Conservation (phyloP, 495 filamentous ascomycete species). For the Thozetella sp. region DNA sequence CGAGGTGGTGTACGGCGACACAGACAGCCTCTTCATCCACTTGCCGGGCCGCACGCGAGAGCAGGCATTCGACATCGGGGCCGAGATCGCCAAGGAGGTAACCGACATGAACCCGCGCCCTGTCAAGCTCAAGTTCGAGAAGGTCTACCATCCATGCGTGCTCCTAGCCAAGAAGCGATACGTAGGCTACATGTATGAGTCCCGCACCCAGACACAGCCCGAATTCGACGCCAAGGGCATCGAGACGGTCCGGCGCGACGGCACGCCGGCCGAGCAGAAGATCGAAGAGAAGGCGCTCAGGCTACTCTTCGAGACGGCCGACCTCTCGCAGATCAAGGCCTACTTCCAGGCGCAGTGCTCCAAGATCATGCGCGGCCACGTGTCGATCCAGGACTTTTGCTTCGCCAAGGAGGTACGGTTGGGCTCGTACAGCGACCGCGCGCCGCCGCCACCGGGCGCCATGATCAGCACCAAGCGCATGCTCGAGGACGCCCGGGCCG, state of each 20-base stretch:
- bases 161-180: slow-evolving; percentile 97
- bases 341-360: slow-evolving; percentile 91
- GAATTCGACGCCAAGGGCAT: slow-evolving; percentile 98
- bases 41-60: slow-evolving; percentile 84
- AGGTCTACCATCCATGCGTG: slow-evolving; percentile 94
- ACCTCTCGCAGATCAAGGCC: slow-evolving; percentile 84
- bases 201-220: slow-evolving; percentile 72
- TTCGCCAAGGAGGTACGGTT: slow-evolving; percentile 91
- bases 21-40: slow-evolving; percentile 93
- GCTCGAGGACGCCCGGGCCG: slow-evolving; percentile 79
- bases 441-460: slow-evolving; percentile 81
- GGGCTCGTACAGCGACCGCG: slow-evolving; percentile 79
- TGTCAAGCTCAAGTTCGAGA: slow-evolving; percentile 97
- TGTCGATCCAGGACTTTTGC: slow-evolving; percentile 94
- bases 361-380: slow-evolving; percentile 88
- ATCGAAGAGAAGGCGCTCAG: slow-evolving; percentile 91
- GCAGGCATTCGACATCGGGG: slow-evolving; percentile 89
- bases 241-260: slow-evolving; percentile 93
- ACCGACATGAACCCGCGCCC: slow-evolving; percentile 91
- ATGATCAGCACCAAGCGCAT: slow-evolving; percentile 83
- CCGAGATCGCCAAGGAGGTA: slow-evolving; percentile 88
- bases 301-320: slow-evolving; percentile 84
- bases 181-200: slow-evolving; percentile 96
- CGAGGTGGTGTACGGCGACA: slow-evolving; percentile 98
- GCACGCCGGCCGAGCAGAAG: slow-evolving; percentile 93